A percentile compares a stretch with the other conserved stretches of the same genome.
Conservation (phyloP, 1,139 yeast species). For the Pichia terricola region DNA sequence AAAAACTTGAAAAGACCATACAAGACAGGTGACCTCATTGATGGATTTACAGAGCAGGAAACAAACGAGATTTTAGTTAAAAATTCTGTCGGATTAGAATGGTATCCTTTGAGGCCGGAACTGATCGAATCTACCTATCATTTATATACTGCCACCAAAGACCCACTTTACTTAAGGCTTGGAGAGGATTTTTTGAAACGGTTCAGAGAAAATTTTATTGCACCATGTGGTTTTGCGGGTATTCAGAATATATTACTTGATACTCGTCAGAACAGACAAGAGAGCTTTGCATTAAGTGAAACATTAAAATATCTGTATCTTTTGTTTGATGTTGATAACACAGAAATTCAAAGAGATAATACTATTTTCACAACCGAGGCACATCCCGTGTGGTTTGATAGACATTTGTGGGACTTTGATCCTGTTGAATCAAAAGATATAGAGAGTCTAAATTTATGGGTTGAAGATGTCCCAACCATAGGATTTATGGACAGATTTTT, state of each 20-base stretch:
- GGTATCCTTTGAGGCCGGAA: slow-evolving; percentile 93
- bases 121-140: slow-evolving; percentile 83
- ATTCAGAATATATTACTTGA: slow-evolving; percentile 59
- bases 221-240: slow-evolving; percentile 79
- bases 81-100: slow-evolving; percentile 49
- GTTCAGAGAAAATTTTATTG: slow-evolving; percentile 41
- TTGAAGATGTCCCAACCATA: neutral
- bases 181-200: slow-evolving; percentile 58
- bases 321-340: slow-evolving; percentile 51
- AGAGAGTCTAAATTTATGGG: slow-evolving; percentile 2
- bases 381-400: slow-evolving; percentile 71
- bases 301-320: slow-evolving; percentile 77
- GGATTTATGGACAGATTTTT: slow-evolving; percentile 4
- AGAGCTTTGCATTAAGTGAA: slow-evolving; percentile 81
- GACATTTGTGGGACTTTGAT: slow-evolving; percentile 14
- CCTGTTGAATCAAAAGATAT: slow-evolving; percentile 1
- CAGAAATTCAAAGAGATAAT: slow-evolving; percentile 29
- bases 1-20: slow-evolving; percentile 8
- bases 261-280: slow-evolving; percentile 70
- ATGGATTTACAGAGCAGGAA: slow-evolving; percentile 13
- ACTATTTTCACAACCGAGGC: slow-evolving; percentile 88
- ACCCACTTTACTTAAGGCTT: slow-evolving; percentile 71
- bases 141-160: slow-evolving; percentile 74
- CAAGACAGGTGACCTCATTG: slow-evolving; percentile 14
- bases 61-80: slow-evolving; percentile 19